A percentile compares a stretch with the other conserved stretches of the same genome.
Evolutionary conservation across 2,329 filamentous ascomycete species (phyloP).

Genomic region (Fusarium sp.): DNA sequence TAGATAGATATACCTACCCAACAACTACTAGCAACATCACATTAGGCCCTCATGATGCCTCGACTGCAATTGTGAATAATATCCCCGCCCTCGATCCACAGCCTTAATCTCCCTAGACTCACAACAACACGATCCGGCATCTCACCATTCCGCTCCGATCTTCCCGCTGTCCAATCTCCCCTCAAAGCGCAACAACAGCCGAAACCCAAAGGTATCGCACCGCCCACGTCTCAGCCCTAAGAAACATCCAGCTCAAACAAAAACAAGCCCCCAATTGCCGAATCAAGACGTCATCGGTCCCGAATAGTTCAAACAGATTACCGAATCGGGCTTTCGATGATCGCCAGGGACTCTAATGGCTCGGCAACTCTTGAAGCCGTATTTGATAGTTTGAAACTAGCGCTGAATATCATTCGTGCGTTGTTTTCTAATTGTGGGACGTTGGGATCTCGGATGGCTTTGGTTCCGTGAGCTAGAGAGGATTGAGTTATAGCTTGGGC

Average conservation of each 20-base stretch:
- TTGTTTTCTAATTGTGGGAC: neutral
- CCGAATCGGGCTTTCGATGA: neutral
- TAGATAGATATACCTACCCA: neutral
- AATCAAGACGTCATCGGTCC: neutral
- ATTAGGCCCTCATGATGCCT: neutral
- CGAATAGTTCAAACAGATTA: neutral
- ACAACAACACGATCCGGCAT: neutral
- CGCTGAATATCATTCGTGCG: neutral
- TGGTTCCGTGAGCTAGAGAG: constrained; percentile 19
- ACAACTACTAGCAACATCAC: neutral
- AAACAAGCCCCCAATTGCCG: neutral
- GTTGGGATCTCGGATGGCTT: neutral
- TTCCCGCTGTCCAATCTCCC: neutral
- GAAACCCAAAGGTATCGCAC: neutral
- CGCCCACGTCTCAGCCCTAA: neutral
- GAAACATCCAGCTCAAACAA: neutral
- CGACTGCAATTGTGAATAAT: neutral
- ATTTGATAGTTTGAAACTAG: constrained; percentile 11
- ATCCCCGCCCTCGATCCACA: neutral
- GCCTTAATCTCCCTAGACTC: neutral
- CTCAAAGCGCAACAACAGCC: neutral
- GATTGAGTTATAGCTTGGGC: neutral
- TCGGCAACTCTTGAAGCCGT: constrained; percentile 20
- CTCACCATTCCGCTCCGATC: constrained; percentile 5
- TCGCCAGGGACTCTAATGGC: constrained; percentile 19